Conservation (phyloP, 345 rosid genomes). For the Citrus medica region DNA sequence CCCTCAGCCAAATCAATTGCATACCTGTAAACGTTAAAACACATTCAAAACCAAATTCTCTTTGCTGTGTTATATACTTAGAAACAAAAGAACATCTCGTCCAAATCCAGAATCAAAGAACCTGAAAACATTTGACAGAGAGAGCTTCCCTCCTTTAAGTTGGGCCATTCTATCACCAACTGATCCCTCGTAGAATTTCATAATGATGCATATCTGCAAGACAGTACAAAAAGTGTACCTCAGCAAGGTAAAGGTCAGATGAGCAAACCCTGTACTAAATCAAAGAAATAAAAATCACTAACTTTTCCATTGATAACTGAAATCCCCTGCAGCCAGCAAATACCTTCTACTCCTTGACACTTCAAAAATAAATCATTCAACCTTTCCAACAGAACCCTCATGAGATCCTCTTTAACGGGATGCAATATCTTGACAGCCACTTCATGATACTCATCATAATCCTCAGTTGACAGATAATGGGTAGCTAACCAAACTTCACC, state of each 20-base stretch:
- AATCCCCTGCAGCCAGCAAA: constrained; percentile 65
- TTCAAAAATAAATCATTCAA: constrained; percentile 57
- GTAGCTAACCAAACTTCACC: constrained; percentile 98
- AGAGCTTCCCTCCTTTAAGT: constrained; percentile 79
- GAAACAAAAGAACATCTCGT: not conserved
- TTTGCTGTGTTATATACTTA: not conserved
- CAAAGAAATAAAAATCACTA: constrained; percentile 10
- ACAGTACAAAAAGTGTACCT: not conserved
- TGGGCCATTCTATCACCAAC: constrained; percentile 81
- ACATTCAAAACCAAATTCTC: constrained; percentile 3
- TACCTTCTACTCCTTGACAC: constrained; percentile 48
- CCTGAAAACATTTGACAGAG: constrained; percentile 65
- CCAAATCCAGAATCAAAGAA: constrained; percentile 16
- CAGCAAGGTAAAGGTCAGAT: constrained; percentile 5
- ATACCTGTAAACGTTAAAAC: constrained; percentile 48
- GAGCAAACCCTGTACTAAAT: not conserved
- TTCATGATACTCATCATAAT: constrained; percentile 69
- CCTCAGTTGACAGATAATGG: constrained; percentile 56
- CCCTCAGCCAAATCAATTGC: constrained; percentile 70
- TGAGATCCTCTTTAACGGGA: constrained; percentile 59
- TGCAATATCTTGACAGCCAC: constrained; percentile 83
- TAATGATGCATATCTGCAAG: constrained; percentile 65
- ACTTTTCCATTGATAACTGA: constrained; percentile 79
- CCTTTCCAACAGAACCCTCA: constrained; percentile 48
- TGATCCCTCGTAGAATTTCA: constrained; percentile 90